Conservation (phyloP, 805 yeast genomes). For the Metschnikowia aberdeeniae region DNA sequence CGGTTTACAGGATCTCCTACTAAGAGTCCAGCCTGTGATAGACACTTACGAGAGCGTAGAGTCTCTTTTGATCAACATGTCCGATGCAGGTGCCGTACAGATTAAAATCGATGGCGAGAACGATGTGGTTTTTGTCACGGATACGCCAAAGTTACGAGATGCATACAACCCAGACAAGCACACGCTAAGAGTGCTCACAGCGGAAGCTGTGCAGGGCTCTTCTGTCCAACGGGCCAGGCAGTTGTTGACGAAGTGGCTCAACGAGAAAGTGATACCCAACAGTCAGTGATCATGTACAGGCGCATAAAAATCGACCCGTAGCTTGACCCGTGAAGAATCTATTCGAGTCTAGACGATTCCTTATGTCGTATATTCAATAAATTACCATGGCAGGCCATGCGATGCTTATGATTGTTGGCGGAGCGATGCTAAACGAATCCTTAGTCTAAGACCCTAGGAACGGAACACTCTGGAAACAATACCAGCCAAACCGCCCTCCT, state of each 20-base stretch:
- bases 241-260: constrained; percentile 23
- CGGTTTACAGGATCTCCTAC: constrained; percentile 15
- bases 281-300: not conserved
- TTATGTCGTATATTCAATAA: constrained; percentile 4
- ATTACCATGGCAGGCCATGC: constrained; percentile 1
- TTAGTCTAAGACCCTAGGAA: constrained; percentile 20
- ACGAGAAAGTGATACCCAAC: constrained; percentile 5
- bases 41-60: constrained; percentile 15
- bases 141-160: constrained; percentile 26
- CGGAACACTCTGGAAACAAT: constrained; percentile 39
- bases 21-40: constrained; percentile 3
- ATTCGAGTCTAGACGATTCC: not conserved
- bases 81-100: constrained; percentile 21
- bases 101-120: constrained; percentile 28
- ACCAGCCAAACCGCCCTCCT: constrained; percentile 56
- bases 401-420: not conserved
- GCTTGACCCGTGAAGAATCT: too few species aligned
- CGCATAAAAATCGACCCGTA: not conserved
- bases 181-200: constrained; percentile 22
- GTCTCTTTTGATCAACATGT: constrained; percentile 22
- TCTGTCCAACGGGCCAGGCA: constrained; percentile 18
- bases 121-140: constrained; percentile 16
- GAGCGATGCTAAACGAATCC: too few species aligned
- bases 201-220: constrained; percentile 21
- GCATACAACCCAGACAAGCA: constrained; percentile 24